phyloP scores from a whole-genome alignment of 805 yeast species.

The Saturnispora gosingensis region DNA sequence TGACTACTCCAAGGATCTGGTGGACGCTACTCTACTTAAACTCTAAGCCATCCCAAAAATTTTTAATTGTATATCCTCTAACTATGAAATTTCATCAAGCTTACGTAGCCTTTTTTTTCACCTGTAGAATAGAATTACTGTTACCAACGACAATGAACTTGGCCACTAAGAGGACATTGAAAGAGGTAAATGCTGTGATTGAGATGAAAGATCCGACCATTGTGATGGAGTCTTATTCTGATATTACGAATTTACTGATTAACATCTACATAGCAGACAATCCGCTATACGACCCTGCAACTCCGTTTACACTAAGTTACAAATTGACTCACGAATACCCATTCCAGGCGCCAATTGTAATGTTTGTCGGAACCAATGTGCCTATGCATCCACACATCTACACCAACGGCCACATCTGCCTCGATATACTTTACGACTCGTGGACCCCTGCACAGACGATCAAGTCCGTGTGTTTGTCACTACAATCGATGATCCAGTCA shows the following conservation, averaged over 20 bases:
- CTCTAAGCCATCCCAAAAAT: neutral
- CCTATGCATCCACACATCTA: conserved; percentile 73
- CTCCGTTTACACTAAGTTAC: conserved; percentile 4
- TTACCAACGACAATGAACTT: neutral
- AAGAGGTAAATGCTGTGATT: neutral
- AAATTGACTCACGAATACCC: conserved; percentile 7
- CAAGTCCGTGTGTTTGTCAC: conserved; percentile 40
- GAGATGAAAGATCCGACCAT: conserved; percentile 1
- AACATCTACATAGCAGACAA: conserved; percentile 3
- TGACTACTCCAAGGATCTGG: conserved; percentile 6
- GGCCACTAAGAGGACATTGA: neutral
- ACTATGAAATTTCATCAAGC: neutral
- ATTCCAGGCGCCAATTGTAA: conserved; percentile 8
- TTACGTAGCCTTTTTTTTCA: neutral
- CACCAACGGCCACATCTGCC: conserved; percentile 71
- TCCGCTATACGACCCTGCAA: conserved; percentile 1
- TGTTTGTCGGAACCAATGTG: conserved; percentile 23
- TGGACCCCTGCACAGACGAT: conserved; percentile 60
- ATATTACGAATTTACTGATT: conserved; percentile 1
- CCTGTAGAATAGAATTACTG: neutral
- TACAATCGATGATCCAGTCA: conserved; percentile 55
- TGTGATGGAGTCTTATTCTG: neutral
- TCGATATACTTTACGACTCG: conserved; percentile 53
- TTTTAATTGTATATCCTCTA: conserved; percentile 1
- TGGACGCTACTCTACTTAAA: neutral